phyloP scores from a whole-genome alignment of 2,329 filamentous ascomycete species.

The Penicillium olsonii region DNA sequence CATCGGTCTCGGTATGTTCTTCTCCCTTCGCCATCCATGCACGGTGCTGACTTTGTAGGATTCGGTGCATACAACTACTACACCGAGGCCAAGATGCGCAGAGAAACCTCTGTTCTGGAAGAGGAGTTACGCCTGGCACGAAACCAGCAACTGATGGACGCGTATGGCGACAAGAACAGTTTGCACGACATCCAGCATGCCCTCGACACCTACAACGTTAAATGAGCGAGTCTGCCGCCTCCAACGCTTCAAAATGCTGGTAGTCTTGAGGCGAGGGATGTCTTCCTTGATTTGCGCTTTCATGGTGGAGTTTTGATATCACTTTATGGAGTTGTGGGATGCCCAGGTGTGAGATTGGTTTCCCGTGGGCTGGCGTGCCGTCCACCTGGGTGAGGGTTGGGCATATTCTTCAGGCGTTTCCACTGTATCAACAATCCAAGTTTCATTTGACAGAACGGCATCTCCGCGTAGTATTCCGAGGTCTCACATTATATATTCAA shows the following conservation, averaged over 20 bases:
- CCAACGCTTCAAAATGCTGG: constrained; percentile 4
- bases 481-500: no score
- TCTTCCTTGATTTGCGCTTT: not conserved
- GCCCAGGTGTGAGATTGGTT: not conserved
- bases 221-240: constrained; percentile 23
- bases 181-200: constrained; percentile 48
- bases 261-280: not conserved
- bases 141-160: constrained; percentile 47
- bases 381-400: not conserved
- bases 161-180: constrained; percentile 48
- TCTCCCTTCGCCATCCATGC: not conserved
- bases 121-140: constrained; percentile 38
- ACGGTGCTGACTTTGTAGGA: constrained; percentile 17
- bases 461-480: no score
- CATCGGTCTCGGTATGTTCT: constrained; percentile 21
- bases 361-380: not conserved
- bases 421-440: not conserved
- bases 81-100: constrained; percentile 14
- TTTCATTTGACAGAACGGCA: not conserved
- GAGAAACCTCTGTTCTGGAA: constrained; percentile 16
- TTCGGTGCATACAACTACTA: constrained; percentile 30
- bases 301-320: not conserved
- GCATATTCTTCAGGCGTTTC: not conserved
- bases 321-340: no score
- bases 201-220: constrained; percentile 46